phyloP scores from a whole-genome alignment of 192 early-diverging fungal species.

The Umbelopsis sp. region DNA sequence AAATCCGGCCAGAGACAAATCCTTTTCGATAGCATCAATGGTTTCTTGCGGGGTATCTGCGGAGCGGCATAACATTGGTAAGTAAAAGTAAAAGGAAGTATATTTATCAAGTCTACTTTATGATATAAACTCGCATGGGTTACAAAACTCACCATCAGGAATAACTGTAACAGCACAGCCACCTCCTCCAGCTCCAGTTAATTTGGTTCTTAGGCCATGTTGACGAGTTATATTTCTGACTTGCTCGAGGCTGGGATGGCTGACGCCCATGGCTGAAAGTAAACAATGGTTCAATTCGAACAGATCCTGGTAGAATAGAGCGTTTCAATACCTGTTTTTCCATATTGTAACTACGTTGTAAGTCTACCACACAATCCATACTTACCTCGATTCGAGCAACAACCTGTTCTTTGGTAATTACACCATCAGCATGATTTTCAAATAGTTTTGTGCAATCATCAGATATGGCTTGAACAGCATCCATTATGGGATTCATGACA shows the following conservation, averaged over 20 bases:
- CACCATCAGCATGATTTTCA: constrained; percentile 26
- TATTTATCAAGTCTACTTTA: not conserved
- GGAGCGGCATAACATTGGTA: not conserved
- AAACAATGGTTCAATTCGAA: constrained; percentile 88
- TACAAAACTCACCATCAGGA: constrained; percentile 51
- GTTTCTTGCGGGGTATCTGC: constrained; percentile 39
- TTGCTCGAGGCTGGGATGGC: constrained; percentile 81
- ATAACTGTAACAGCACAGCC: constrained; percentile 90
- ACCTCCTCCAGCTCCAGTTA: constrained; percentile 97
- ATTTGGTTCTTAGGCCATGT: constrained; percentile 75
- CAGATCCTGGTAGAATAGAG: constrained; percentile 50
- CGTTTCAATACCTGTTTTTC: too few species aligned
- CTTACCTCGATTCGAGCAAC: constrained; percentile 32
- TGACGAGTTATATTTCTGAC: constrained; percentile 65
- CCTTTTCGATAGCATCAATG: constrained; percentile 44
- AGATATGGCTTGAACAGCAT: constrained; percentile 68
- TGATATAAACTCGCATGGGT: not conserved
- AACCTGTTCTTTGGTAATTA: not conserved
- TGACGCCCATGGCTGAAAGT: constrained; percentile 76
- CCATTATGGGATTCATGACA: constrained; percentile 66
- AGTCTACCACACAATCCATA: not conserved
- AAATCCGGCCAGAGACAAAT: constrained; percentile 64
- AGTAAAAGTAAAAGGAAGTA: not conserved
- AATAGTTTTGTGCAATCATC: constrained; percentile 40
- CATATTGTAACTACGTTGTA: too few species aligned